Base-by-base conservation (phyloP, 129 eudicot species). In the Tagetes erecta region DNA sequence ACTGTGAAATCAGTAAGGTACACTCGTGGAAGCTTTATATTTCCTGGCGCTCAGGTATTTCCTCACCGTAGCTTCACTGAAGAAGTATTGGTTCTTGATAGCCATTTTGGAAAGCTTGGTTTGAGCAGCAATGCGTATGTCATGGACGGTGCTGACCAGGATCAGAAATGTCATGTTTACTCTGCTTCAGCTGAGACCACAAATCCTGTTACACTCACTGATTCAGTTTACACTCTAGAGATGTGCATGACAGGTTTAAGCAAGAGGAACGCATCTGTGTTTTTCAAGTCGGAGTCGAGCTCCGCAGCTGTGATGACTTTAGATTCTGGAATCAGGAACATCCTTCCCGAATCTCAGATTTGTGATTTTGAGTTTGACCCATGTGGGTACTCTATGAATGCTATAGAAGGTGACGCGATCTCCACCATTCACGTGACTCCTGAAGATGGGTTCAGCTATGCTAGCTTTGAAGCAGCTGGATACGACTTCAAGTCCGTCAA, bases 341-440 rank as follows among this genome's bases (percentile, higher is more conserved):
- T 92, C 59, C 93, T 92, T 41, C 96, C 96, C 0, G 83, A 80
- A 14, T 92, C 97, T 0, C 67, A 85, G 11, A 92, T 92, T 8
- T 92, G 96, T 56, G 95, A 89, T 77, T 92, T 87, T 56, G 88
- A 86, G 7, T 92, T 89, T 67, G 98, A 92, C 53, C 97, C 96
- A 2, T 92, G 97, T 80, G 97, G 96, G 41, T 89, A 92, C 77
- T 92, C 96, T 4, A 92, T 92, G 97, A 92, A 92, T 69, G 86
- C 97, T 31, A 70, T 92, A 3, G 94, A 92, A 80, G 83, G 82
- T 2, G 85, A 51, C 1, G 96, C 90, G 3, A 71, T 89, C 47
- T 92, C 97, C 41, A 92, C 93, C 0, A 92, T 92, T 76, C 97
- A 92, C 57, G 89, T 91, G 33, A 92, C 97, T 2, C 96, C 97